phyloP scores from a whole-genome alignment of 1,284 basidiomycete species.

The Rhodotorula sp. region DNA sequence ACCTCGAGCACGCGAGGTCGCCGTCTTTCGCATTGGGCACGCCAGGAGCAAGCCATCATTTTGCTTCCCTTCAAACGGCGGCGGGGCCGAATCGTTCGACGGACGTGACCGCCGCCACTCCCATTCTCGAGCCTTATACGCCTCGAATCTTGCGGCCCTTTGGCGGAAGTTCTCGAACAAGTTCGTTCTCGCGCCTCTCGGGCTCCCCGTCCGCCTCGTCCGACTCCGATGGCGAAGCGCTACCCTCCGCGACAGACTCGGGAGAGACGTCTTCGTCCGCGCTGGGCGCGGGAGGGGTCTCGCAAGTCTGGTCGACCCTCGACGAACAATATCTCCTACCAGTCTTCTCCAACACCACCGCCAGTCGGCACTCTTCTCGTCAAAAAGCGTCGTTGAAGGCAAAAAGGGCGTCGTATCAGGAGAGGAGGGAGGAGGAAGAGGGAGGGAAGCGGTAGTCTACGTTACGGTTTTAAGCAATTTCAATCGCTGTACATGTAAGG shows the following conservation, averaged over 20 bases:
- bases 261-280: neutral
- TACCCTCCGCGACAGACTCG: too few relatives aligned
- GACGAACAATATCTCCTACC: conserved; percentile 96
- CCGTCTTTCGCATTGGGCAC: neutral
- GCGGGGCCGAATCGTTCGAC: conserved; percentile 2
- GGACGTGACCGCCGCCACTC: neutral
- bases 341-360: conserved; percentile 70
- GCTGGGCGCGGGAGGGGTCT: conserved; percentile 2
- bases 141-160: too few relatives aligned
- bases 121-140: neutral
- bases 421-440: too few relatives aligned
- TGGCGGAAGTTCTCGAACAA: too few relatives aligned
- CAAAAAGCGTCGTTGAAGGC: conserved; percentile 43
- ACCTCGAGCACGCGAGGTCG: conserved; percentile 6
- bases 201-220: too few relatives aligned
- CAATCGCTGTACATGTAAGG: too few relatives aligned
- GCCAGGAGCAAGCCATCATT: conserved; percentile 3
- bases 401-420: conserved; percentile 18
- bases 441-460: too few relatives aligned
- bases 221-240: conserved; percentile 31
- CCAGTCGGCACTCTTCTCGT: conserved; percentile 50
- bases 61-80: neutral
- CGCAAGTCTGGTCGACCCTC: conserved; percentile 54
- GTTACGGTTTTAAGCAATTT: too few relatives aligned
- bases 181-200: too few relatives aligned